Base-by-base conservation (phyloP, 2,329 filamentous ascomycete species). In the Cadophora malorum region DNA sequence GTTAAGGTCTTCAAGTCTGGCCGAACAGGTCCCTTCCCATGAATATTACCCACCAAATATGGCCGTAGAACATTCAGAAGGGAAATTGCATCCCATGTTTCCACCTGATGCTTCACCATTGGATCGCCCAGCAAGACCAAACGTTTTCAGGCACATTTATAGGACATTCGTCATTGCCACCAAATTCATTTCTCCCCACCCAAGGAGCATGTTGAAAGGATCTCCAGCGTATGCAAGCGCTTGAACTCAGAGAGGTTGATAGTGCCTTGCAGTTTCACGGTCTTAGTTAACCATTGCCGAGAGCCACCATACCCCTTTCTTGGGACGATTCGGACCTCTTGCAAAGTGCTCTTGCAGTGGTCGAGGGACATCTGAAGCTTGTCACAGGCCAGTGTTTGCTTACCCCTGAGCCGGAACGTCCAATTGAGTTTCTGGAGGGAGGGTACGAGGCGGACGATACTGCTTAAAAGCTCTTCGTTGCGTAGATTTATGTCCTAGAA, bases 171-270 rank as follows among this genome's bases (percentile, higher is more conserved):
- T 14, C 14, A 59, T n/a, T 1, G 31, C 9, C 21, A 62, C 28
- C 21, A 4, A 3, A 62, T 33, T 25, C 45, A 4, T 10, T 25
- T 33, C 25, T 25, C 5, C 16, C 9, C 21, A 14, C 4, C 25
- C 59, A 3, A 28, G 25, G 3, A 62, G 25, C 41, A 62, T 62
- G 1, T 50, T 49, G 38, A 50, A 47, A 31, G 23, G 59, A 62
- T 49, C n/a, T 62, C 21, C 25, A 62, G 21, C 2, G 12, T 28
- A n/a, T 16, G 21, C 1, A 62, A 14, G 19, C 28, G 9, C 3
- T 3, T n/a, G 41, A 62, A 62, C 1, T 21, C 7, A 2, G 23
- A 4, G 7, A 62, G 21, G 2, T 31, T 23, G 12, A 62, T 12
- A 5, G 28, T 31, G 3, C 23, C 12, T 35, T 49, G 12, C 8